Percentiles rank a stretch among this genome's conserved stretches.
phyloP scores from a whole-genome alignment of 768 basidiomycete species.

The Amanita polypyramis region DNA sequence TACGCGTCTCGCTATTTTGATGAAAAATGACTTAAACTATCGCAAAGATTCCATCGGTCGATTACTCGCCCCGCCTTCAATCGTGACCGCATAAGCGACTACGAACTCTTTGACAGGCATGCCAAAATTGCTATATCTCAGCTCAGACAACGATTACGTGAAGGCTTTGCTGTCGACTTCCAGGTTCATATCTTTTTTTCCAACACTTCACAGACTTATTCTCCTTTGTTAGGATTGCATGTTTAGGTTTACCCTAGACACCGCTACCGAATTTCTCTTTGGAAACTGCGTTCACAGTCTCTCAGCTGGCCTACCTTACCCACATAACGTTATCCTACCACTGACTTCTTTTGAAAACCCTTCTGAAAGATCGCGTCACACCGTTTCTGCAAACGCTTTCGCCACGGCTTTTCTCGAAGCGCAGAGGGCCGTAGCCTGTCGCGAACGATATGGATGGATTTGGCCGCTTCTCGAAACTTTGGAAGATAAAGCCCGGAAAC shows the following conservation, averaged over 20 bases:
- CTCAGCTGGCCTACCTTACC: slow-evolving; percentile 39
- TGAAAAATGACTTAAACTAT: not conserved
- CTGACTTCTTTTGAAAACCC: not conserved
- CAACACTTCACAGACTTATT: not conserved
- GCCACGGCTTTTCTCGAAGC: slow-evolving; percentile 37
- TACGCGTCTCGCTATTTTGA: slow-evolving; percentile 10
- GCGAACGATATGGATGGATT: slow-evolving; percentile 35
- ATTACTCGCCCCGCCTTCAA: slow-evolving; percentile 58
- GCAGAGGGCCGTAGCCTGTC: slow-evolving; percentile 30
- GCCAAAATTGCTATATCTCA: slow-evolving; percentile 32
- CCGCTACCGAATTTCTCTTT: slow-evolving; percentile 58
- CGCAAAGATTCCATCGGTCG: slow-evolving; percentile 42
- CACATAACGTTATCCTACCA: slow-evolving; percentile 24
- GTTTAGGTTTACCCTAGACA: slow-evolving; percentile 55
- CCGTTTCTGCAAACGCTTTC: slow-evolving; percentile 12
- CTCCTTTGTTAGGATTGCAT: slow-evolving; percentile 35
- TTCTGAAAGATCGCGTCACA: not conserved
- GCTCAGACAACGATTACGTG: slow-evolving; percentile 36
- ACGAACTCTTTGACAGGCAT: slow-evolving; percentile 50
- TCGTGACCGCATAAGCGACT: slow-evolving; percentile 48
- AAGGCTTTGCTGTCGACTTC: slow-evolving; percentile 48
- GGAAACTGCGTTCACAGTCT: slow-evolving; percentile 47
- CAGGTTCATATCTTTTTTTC: slow-evolving; percentile 25
- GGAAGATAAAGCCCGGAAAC: slow-evolving; percentile 30
- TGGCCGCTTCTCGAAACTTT: slow-evolving; percentile 47